phyloP scores from a whole-genome alignment of 345 rosid genomes.

The Laguncularia racemosa region DNA sequence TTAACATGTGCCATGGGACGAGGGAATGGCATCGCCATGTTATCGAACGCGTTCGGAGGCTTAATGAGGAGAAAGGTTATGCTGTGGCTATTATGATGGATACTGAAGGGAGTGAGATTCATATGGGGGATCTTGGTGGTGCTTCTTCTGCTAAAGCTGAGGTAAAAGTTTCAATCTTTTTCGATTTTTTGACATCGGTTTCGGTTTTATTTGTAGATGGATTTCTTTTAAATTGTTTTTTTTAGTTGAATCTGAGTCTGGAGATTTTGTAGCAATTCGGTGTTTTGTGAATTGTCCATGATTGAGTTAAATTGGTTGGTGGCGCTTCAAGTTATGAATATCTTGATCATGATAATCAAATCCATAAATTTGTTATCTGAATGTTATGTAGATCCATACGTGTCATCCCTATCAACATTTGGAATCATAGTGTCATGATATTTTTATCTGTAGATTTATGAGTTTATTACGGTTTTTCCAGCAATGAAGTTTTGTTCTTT shows the following conservation, averaged over 20 bases:
- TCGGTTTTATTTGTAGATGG: too few relatives aligned
- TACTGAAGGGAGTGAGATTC: constrained; percentile 99
- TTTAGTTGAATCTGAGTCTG: background rate
- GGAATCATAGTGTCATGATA: too few relatives aligned
- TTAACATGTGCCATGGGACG: constrained; percentile 96
- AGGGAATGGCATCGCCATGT: constrained; percentile 87
- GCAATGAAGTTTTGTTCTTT: too few relatives aligned
- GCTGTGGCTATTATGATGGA: constrained; percentile 99
- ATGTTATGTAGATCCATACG: too few relatives aligned
- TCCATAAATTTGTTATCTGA: too few relatives aligned
- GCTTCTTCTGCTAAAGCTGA: constrained; percentile 85
- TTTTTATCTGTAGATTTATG: too few relatives aligned
- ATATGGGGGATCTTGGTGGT: constrained; percentile 97
- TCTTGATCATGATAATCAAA: too few relatives aligned
- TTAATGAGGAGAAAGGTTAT: constrained; percentile 92
- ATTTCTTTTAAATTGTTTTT: background rate
- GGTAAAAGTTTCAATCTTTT: constrained; percentile 23
- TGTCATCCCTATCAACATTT: too few relatives aligned
- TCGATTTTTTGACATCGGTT: too few relatives aligned
- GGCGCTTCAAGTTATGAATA: background rate
- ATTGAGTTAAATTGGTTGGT: background rate
- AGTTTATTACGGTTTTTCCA: too few relatives aligned
- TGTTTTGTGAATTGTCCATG: background rate
- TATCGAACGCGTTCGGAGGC: constrained; percentile 67
- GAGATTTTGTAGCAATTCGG: background rate